These are phyloP conservation scores for Tephrocybe sp. DNA, from an alignment of 768 basidiomycete genomes.

Conservation along the genomic window DNA sequence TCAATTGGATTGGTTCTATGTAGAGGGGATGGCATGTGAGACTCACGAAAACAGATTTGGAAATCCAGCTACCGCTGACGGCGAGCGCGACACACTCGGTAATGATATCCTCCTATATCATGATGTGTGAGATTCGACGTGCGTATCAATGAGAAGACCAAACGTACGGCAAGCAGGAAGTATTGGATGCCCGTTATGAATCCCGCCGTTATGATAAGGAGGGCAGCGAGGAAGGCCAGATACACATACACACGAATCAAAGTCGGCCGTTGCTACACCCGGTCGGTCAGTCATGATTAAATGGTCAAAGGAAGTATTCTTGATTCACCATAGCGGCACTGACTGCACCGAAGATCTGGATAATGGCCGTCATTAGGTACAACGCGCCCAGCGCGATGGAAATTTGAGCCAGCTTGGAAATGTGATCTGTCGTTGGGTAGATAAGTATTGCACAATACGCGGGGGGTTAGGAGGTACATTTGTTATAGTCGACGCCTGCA, in stretches of 20 bases:
- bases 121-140: background rate
- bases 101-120: conserved; percentile 35
- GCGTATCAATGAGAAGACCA: background rate
- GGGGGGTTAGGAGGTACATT: background rate
- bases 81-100: conserved; percentile 35
- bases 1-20: background rate
- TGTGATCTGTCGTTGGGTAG: no score
- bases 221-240: conserved; percentile 31
- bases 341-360: conserved; percentile 20
- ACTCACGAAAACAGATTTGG: conserved; percentile 40
- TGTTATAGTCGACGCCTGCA: conserved; percentile 28
- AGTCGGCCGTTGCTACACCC: conserved; percentile 21
- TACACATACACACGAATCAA: conserved; percentile 24
- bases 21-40: background rate
- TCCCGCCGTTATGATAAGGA: conserved; percentile 35
- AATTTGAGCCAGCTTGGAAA: conserved; percentile 29
- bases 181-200: conserved; percentile 36
- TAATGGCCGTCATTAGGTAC: conserved; percentile 28
- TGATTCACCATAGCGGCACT: conserved; percentile 17
- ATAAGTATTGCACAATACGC: no score
- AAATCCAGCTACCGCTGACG: conserved; percentile 29
- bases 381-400: conserved; percentile 36
- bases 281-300: background rate
- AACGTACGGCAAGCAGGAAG: conserved; percentile 36
- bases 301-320: background rate